phyloP scores from a whole-genome alignment of 306 rosid genomes.

The Gastrolobium villosum region DNA sequence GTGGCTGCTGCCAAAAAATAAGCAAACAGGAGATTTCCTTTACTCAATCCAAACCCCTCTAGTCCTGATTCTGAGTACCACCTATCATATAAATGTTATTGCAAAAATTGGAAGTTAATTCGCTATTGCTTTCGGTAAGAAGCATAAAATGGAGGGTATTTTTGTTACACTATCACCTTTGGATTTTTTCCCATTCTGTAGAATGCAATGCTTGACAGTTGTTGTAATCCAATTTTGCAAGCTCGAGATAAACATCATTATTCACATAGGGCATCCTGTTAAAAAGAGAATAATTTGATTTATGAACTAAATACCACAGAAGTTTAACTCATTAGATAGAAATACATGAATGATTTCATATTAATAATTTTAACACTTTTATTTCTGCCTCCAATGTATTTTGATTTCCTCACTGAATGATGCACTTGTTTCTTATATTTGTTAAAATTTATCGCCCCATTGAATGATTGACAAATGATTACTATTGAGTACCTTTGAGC shows the following conservation, averaged over 20 bases:
- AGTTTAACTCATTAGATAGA: background rate
- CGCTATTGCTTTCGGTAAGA: background rate
- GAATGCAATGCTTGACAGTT: constrained; percentile 75
- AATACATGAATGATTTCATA: background rate
- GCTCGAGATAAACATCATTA: constrained; percentile 73
- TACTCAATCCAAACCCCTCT: constrained; percentile 68
- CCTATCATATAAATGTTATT: constrained; percentile 49
- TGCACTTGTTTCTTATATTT: background rate
- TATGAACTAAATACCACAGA: background rate
- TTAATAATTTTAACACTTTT: background rate
- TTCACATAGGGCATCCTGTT: constrained; percentile 80
- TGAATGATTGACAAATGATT: background rate
- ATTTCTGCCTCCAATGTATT: too few species aligned
- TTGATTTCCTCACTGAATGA: background rate
- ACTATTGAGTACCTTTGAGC: background rate
- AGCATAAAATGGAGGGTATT: background rate
- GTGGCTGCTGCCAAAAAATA: constrained; percentile 75
- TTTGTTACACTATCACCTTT: constrained; percentile 54
- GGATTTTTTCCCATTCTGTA: constrained; percentile 72
- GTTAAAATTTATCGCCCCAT: too few species aligned
- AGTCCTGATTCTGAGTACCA: constrained; percentile 73
- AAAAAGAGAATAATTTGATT: background rate
- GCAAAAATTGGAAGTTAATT: background rate
- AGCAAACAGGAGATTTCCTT: constrained; percentile 55
- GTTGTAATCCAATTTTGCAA: constrained; percentile 82